Base-by-base conservation (phyloP, 345 rosid genomes). In the Brassica nigra region DNA sequence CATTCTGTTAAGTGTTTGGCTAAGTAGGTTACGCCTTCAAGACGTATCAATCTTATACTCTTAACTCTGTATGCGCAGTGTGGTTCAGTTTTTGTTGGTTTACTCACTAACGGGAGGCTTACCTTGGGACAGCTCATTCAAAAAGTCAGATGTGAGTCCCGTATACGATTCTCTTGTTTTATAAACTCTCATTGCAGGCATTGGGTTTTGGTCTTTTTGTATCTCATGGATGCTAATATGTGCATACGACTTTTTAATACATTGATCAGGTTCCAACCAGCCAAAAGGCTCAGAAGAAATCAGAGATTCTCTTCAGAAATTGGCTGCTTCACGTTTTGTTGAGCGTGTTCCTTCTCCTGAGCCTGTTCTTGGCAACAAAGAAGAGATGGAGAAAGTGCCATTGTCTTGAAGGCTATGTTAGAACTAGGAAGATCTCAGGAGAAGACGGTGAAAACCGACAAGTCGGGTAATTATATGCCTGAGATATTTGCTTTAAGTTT, bases 71-170 rank as follows among this genome's bases (percentile, higher is more conserved):
- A 77, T 84, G 80, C 73, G 77, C 85, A 92, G 94, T 90, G 95
- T 74, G 81, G 70, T n/a, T 86, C 83, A 49, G 85, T 94, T 73
- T 54, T 90, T 65, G 85, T 88, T 82, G 97, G 88, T 69, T 86
- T 94, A 85, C 89, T 94, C 74, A 80, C 86, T 64, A 91, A 92
- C 72, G 97, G 97, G 70, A 88, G 97, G 86, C 97, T 92, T 70
- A 83, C 97, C 31, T 66, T 90, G 81, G 86, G 87, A 39, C 92
- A 92, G 76, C 88, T 92, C 74, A 72, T 83, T 74, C 92, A 92
- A 74, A 83, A 90, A 82, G 90, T 74, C 52, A 85, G 78, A 83
- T 90, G 92, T 78, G 76, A 87, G 85, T 83, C 29, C 71, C 30
- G 4, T 71, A 55, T 39, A 34, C 37, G 39, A 15, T 9, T 47